A percentile compares a stretch with the other conserved stretches of the same genome.
These are phyloP conservation scores for Phytophthora uliginosa DNA, from an alignment of 352 stramenopile genomes.

Conservation along the genomic window DNA sequence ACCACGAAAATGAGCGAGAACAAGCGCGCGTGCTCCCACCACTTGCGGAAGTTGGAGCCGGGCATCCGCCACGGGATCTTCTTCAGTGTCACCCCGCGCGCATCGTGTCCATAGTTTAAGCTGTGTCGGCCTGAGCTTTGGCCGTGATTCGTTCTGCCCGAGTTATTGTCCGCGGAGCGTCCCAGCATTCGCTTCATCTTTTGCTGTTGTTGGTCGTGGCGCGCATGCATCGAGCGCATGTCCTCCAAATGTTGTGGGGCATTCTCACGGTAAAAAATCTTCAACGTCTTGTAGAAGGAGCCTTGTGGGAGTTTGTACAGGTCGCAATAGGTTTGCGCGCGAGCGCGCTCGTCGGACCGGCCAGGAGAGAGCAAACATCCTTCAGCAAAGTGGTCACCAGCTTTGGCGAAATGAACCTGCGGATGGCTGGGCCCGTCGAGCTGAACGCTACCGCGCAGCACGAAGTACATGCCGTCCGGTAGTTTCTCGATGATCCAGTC, in stretches of 20 bases:
- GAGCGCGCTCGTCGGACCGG: slow-evolving; percentile 57
- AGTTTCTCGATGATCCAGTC: slow-evolving; percentile 82
- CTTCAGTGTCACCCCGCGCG: slow-evolving; percentile 1
- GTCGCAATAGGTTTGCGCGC: slow-evolving; percentile 78
- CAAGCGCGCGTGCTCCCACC: slow-evolving; percentile 66
- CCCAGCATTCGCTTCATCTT: slow-evolving; percentile 86
- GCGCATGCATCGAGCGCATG: slow-evolving; percentile 66
- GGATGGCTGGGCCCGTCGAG: slow-evolving; percentile 46
- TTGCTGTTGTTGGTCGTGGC: slow-evolving; percentile 75
- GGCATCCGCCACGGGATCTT: slow-evolving; percentile 57
- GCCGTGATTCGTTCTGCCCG: background rate
- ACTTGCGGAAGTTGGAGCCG: slow-evolving; percentile 65
- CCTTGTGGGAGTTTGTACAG: slow-evolving; percentile 75
- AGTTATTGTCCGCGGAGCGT: slow-evolving; percentile 36
- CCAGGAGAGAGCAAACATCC: slow-evolving; percentile 54
- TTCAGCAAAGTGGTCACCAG: slow-evolving; percentile 70
- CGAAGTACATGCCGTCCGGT: slow-evolving; percentile 74
- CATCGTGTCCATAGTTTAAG: slow-evolving; percentile 11
- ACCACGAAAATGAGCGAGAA: slow-evolving; percentile 63
- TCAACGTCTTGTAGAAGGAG: slow-evolving; percentile 62
- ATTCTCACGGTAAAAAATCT: slow-evolving; percentile 60
- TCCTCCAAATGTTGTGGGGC: slow-evolving; percentile 43
- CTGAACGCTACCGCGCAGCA: slow-evolving; percentile 63
- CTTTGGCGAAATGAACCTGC: slow-evolving; percentile 45
- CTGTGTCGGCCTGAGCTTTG: slow-evolving; percentile 11